A percentile compares a stretch with the other conserved stretches of the same genome.
These are phyloP conservation scores for Colletotrichum horii DNA, from an alignment of 2,329 filamentous ascomycete species.

Conservation along the genomic window DNA sequence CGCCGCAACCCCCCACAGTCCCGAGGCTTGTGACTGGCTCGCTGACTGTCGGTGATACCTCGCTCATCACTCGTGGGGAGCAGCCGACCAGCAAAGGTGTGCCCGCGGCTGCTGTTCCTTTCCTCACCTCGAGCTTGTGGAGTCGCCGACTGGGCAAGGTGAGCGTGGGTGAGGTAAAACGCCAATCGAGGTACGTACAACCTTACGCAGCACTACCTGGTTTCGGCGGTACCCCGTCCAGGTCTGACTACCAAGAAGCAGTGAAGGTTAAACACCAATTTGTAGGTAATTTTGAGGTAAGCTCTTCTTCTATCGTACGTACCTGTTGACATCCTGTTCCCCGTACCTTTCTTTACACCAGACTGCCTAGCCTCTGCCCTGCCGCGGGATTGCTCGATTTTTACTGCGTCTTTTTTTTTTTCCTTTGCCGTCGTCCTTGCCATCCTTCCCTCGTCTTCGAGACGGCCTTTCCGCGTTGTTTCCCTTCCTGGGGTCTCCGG, in stretches of 20 bases:
- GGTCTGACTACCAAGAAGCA: neutral
- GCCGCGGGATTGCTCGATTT: neutral
- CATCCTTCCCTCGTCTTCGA: neutral
- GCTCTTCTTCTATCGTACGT: constrained; percentile 5
- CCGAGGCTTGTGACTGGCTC: constrained; percentile 6
- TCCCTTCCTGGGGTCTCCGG: constrained; percentile 13
- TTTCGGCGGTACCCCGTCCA: constrained; percentile 8
- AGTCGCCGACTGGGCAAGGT: constrained; percentile 10
- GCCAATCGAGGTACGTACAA: neutral
- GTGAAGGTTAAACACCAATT: constrained; percentile 1
- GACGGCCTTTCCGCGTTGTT: constrained; percentile 6
- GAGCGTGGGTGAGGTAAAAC: neutral
- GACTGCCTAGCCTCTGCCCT: neutral
- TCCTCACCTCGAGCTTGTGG: neutral
- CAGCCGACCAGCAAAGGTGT: neutral
- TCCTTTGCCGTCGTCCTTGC: neutral
- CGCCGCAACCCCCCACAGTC: constrained; percentile 1
- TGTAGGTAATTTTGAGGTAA: constrained; percentile 22
- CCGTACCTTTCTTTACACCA: neutral
- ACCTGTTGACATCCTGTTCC: neutral
- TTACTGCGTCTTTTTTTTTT: neutral
- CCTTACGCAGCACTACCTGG: constrained; percentile 5
- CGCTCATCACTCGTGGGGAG: constrained; percentile 14
- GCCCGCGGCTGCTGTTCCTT: neutral
- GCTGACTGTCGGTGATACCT: constrained; percentile 19